Percentiles rank a stretch among this genome's conserved stretches.
Conservation (phyloP, 306 rosid genomes). For the Medicago ruthenica region DNA sequence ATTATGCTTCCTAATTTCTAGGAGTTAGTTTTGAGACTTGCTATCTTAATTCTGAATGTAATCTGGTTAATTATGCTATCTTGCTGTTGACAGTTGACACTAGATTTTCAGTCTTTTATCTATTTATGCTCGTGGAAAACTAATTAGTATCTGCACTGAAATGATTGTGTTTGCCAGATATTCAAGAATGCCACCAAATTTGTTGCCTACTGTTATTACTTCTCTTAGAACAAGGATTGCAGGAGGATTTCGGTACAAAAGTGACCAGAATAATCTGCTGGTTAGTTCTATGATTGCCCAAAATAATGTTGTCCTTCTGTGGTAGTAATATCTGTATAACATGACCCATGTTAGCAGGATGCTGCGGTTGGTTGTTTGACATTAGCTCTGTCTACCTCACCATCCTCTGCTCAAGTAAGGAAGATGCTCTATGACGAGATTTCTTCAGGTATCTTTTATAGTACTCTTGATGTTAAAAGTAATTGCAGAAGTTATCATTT, state of each 20-base stretch:
- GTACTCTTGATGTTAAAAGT: conserved; percentile 22
- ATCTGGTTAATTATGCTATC: conserved; percentile 17
- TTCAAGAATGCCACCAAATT: conserved; percentile 86
- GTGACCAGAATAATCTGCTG: conserved; percentile 77
- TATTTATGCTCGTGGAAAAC: conserved; percentile 34
- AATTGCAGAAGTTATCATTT: conserved; percentile 11
- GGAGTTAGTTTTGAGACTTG: not conserved
- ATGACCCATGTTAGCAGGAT: conserved; percentile 54
- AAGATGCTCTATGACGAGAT: conserved; percentile 70
- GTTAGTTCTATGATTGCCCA: conserved; percentile 56
- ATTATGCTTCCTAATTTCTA: conserved; percentile 4
- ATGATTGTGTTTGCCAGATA: conserved; percentile 60
- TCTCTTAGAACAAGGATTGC: conserved; percentile 69
- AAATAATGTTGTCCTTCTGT: conserved; percentile 14
- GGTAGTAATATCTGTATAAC: conserved; percentile 26
- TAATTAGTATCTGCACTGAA: conserved; percentile 28
- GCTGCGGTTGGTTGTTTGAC: conserved; percentile 86
- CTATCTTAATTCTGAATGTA: conserved; percentile 21
- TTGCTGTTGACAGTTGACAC: conserved; percentile 3
- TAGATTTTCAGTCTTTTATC: conserved; percentile 8
- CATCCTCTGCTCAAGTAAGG: conserved; percentile 67
- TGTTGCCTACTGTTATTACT: conserved; percentile 72
- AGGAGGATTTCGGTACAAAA: conserved; percentile 71
- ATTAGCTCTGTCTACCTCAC: conserved; percentile 70
- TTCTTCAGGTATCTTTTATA: conserved; percentile 58